Percentiles rank a stretch among this genome's conserved stretches.
Evolutionary conservation across 495 filamentous ascomycete species (phyloP).

Genomic region (Podospora pseudocomata): DNA sequence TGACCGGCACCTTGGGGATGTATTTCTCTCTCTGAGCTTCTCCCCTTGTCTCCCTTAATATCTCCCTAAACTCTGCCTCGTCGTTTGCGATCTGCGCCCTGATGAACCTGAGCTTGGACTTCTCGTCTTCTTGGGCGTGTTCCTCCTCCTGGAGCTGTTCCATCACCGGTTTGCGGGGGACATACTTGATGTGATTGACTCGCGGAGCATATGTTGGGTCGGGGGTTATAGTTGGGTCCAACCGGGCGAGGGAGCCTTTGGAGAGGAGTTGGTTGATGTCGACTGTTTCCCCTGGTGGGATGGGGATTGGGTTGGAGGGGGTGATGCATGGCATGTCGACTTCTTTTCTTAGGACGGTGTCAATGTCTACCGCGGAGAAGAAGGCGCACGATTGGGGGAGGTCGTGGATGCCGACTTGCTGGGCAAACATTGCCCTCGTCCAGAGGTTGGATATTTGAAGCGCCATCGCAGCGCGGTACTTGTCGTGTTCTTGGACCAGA

Average conservation of each 20-base stretch:
- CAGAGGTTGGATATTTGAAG: slow-evolving; percentile 92
- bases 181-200: slow-evolving; percentile 59
- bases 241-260: slow-evolving; percentile 55
- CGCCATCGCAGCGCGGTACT: slow-evolving; percentile 84
- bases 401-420: slow-evolving; percentile 94
- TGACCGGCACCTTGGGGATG: not conserved
- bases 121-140: slow-evolving; percentile 22
- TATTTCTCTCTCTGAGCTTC: not conserved
- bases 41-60: slow-evolving; percentile 22
- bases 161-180: slow-evolving; percentile 76
- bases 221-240: slow-evolving; percentile 62
- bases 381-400: slow-evolving; percentile 91
- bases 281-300: slow-evolving; percentile 79
- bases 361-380: slow-evolving; percentile 93
- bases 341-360: slow-evolving; percentile 90
- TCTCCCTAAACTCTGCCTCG: slow-evolving; percentile 67
- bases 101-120: slow-evolving; percentile 59
- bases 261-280: slow-evolving; percentile 75
- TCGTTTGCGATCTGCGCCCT: slow-evolving; percentile 78
- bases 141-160: slow-evolving; percentile 49
- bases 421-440: slow-evolving; percentile 94
- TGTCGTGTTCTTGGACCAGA: slow-evolving; percentile 78
- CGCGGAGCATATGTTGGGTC: slow-evolving; percentile 37
- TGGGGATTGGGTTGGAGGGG: slow-evolving; percentile 73
- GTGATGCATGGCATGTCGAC: slow-evolving; percentile 97